phyloP scores from a whole-genome alignment of 352 stramenopile genomes.

The Phytophthora idaei region DNA sequence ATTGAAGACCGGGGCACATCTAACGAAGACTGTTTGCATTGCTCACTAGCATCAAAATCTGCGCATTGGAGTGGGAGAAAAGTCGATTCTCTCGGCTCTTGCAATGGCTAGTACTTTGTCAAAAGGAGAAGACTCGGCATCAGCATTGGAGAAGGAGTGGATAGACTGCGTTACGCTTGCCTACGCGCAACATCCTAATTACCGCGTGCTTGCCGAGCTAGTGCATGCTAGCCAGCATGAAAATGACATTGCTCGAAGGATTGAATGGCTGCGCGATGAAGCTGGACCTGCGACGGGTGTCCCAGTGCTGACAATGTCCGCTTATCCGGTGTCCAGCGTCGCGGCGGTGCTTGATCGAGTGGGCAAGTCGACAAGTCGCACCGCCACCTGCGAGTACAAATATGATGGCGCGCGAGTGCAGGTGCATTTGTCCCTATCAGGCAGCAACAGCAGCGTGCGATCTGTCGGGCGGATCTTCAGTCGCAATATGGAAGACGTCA shows the following conservation, averaged over 20 bases:
- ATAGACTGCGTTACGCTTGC: conserved; percentile 64
- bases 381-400: conserved; percentile 81
- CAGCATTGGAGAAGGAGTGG: conserved; percentile 45
- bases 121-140: not conserved
- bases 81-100: conserved; percentile 75
- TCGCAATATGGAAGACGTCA: conserved; percentile 85
- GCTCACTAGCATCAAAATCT: conserved; percentile 76
- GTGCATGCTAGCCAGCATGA: conserved; percentile 41
- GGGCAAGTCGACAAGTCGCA: conserved; percentile 36
- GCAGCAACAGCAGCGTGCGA: not conserved
- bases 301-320: conserved; percentile 82
- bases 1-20: not conserved
- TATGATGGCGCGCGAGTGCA: conserved; percentile 86
- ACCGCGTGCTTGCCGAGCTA: conserved; percentile 49
- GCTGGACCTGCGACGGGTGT: conserved; percentile 52
- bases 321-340: conserved; percentile 75
- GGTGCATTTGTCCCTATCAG: conserved; percentile 52
- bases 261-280: conserved; percentile 39
- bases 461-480: conserved; percentile 69
- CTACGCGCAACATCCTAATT: conserved; percentile 78
- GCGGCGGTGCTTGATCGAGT: conserved; percentile 52
- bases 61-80: conserved; percentile 82
- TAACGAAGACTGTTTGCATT: conserved; percentile 10
- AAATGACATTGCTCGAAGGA: conserved; percentile 25
- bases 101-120: conserved; percentile 45